phyloP scores from a whole-genome alignment of 2,329 filamentous ascomycete species.

The Thelonectria rubi region DNA sequence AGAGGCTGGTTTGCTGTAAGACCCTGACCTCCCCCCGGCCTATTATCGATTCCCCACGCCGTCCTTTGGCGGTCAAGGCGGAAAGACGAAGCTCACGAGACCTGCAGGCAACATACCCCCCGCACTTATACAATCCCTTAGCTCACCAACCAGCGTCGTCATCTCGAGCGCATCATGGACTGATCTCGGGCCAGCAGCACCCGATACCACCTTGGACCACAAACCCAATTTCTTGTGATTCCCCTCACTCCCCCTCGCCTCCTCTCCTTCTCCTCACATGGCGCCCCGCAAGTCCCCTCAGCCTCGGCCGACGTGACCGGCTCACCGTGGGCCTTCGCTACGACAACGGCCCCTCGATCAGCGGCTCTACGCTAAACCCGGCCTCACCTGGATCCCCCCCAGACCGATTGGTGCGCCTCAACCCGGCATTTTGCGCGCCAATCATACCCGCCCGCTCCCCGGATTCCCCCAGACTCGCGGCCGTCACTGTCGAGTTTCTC shows the following conservation, averaged over 20 bases:
- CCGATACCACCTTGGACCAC: conserved; percentile 11
- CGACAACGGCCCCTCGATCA: conserved; percentile 6
- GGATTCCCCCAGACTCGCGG: conserved; percentile 22
- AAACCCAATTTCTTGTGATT: conserved; percentile 11
- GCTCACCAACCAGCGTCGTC: not conserved
- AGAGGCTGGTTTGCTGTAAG: no score
- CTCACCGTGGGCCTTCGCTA: not conserved
- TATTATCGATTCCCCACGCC: no score
- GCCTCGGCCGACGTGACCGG: conserved; percentile 19
- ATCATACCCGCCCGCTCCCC: conserved; percentile 16
- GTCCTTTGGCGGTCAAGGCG: no score
- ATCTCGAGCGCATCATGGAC: not conserved
- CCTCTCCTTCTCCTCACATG: conserved; percentile 18
- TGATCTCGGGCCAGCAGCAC: conserved; percentile 22
- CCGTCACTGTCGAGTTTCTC: conserved; percentile 17
- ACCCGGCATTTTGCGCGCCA: conserved; percentile 22
- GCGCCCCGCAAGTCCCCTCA: conserved; percentile 21
- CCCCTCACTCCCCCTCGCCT: not conserved
- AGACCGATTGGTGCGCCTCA: conserved; percentile 25
- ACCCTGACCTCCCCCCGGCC: no score
- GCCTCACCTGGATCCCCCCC: conserved; percentile 5
- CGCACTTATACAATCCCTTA: not conserved
- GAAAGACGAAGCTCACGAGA: no score
- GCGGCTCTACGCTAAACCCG: conserved; percentile 7
- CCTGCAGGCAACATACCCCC: no score